These are phyloP conservation scores for Hymenoscyphus albidus DNA, from an alignment of 2,329 filamentous ascomycete species.

Conservation along the genomic window DNA sequence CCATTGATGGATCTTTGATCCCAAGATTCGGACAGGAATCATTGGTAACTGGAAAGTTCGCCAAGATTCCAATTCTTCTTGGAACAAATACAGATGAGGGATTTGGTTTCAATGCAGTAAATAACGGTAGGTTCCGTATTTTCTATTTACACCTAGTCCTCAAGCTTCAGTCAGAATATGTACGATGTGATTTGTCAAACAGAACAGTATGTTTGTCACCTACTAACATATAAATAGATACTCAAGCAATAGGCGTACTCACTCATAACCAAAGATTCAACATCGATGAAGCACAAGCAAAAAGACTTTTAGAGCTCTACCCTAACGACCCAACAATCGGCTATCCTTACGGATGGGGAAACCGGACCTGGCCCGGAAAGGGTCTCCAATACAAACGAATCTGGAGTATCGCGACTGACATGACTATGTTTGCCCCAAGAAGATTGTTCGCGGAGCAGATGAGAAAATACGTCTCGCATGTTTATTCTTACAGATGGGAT, in stretches of 20 bases:
- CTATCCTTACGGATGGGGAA: slow-evolving; percentile 1
- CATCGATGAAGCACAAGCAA: not conserved
- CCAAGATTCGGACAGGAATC: not conserved
- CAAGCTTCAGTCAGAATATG: no score
- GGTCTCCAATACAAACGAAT: not conserved
- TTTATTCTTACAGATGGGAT: slow-evolving; percentile 2
- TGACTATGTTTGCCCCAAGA: not conserved
- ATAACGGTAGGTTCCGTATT: not conserved
- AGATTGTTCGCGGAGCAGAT: not conserved
- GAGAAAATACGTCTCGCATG: not conserved
- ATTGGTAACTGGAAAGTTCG: not conserved
- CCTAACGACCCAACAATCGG: not conserved
- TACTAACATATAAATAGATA: not conserved
- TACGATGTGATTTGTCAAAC: not conserved
- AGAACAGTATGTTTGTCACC: not conserved
- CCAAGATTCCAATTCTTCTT: not conserved
- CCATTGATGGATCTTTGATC: not conserved
- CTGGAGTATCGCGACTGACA: not conserved
- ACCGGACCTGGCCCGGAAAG: not conserved
- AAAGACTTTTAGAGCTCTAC: not conserved
- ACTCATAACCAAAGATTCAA: not conserved
- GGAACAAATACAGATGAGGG: not conserved
- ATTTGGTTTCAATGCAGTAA: not conserved
- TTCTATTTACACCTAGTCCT: not conserved
- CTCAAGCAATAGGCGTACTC: not conserved